These are phyloP conservation scores for Cutaneotrichosporon dermatis DNA, from an alignment of 1,284 basidiomycete genomes.

Conservation along the genomic window DNA sequence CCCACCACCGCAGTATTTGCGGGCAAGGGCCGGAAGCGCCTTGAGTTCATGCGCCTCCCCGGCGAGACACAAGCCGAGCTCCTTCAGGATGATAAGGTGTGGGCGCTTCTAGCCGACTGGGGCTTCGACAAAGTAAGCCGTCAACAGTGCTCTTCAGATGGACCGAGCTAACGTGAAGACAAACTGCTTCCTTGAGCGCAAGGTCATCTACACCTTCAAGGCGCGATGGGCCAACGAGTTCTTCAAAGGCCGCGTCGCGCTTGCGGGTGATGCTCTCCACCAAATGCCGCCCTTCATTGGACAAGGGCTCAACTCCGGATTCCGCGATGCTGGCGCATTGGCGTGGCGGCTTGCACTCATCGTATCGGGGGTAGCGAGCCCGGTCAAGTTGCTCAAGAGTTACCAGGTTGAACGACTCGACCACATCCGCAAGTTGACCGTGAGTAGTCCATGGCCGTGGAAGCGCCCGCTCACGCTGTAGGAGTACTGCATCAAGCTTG, in stretches of 20 bases:
- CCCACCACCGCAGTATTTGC: conserved; percentile 21
- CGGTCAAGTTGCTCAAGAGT: conserved; percentile 8
- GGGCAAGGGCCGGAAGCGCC: conserved; percentile 16
- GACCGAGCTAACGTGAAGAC: neutral
- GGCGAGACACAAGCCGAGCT: conserved; percentile 13
- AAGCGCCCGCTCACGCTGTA: neutral
- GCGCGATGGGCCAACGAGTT: conserved; percentile 24
- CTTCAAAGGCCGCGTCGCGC: conserved; percentile 15
- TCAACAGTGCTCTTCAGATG: no score
- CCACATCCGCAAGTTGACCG: conserved; percentile 14
- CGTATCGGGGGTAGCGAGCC: conserved; percentile 9
- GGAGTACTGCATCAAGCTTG: conserved; percentile 15
- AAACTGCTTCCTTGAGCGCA: conserved; percentile 23
- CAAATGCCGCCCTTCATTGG: conserved; percentile 28
- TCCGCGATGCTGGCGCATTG: conserved; percentile 21
- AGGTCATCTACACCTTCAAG: conserved; percentile 24
- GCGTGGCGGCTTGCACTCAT: conserved; percentile 21
- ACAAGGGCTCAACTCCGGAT: conserved; percentile 26
- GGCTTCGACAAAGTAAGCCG: conserved; percentile 8
- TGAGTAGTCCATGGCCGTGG: neutral
- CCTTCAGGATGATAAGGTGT: conserved; percentile 10
- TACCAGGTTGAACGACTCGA: conserved; percentile 19
- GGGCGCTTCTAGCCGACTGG: conserved; percentile 14
- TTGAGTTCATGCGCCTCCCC: conserved; percentile 25
- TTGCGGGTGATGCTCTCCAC: conserved; percentile 21